These are phyloP conservation scores for Septoria petroselini DNA, from an alignment of 2,329 filamentous ascomycete genomes.

Conservation along the genomic window DNA sequence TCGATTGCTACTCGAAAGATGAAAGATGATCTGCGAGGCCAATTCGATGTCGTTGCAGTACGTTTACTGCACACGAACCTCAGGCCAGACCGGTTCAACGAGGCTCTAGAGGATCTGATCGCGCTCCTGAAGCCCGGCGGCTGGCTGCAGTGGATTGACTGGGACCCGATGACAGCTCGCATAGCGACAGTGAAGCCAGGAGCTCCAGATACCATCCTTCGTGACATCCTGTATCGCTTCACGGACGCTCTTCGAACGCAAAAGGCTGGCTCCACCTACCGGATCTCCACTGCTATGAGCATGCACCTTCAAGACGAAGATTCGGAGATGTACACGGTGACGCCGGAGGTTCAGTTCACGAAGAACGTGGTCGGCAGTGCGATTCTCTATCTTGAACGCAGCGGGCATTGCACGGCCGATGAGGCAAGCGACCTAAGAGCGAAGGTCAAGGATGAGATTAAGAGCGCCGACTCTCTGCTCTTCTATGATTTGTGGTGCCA, in stretches of 20 bases:
- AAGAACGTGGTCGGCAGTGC: conserved; percentile 15
- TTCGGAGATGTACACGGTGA: conserved; percentile 23
- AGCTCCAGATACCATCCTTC: conserved; percentile 16
- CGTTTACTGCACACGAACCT: conserved; percentile 18
- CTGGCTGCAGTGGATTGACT: conserved; percentile 25
- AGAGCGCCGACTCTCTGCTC: conserved; percentile 14
- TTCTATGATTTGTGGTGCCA: conserved; percentile 29
- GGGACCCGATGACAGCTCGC: conserved; percentile 22
- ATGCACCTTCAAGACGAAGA: conserved; percentile 16
- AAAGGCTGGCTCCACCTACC: conserved; percentile 22
- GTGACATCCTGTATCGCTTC: conserved; percentile 17
- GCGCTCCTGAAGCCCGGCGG: conserved; percentile 24
- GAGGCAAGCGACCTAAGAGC: conserved; percentile 6
- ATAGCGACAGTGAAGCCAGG: conserved; percentile 24
- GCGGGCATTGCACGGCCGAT: conserved; percentile 4
- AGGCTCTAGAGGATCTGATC: conserved; percentile 15
- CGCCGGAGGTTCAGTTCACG: conserved; percentile 21
- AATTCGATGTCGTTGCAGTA: conserved; percentile 24
- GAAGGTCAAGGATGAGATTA: conserved; percentile 19
- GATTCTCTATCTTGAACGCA: conserved; percentile 10
- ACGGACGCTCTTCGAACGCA: conserved; percentile 15
- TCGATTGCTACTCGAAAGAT: neutral
- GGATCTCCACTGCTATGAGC: conserved; percentile 17
- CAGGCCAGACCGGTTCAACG: conserved; percentile 15
- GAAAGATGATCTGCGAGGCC: conserved; percentile 1